A percentile compares a stretch with the other conserved stretches of the same genome.
phyloP scores from a whole-genome alignment of 352 stramenopile species.

The Phytopythium vexans region DNA sequence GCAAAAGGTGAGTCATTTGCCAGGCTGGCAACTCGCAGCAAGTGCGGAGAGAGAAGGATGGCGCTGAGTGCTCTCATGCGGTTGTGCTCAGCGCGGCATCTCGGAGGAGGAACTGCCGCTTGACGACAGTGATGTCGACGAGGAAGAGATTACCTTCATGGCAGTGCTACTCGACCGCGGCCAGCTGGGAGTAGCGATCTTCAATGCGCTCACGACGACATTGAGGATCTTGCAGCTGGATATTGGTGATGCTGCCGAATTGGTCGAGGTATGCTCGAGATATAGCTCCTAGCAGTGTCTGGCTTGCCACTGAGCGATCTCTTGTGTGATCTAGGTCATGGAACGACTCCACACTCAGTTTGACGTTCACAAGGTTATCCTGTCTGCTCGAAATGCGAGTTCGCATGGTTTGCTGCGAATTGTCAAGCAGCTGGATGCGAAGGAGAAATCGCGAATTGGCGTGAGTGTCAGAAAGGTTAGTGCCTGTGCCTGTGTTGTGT shows the following conservation, averaged over 20 bases:
- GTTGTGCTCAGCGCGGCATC: neutral
- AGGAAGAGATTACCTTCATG: slow-evolving; percentile 68
- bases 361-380: slow-evolving; percentile 55
- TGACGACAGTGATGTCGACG: slow-evolving; percentile 28
- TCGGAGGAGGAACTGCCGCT: slow-evolving; percentile 4
- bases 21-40: no score
- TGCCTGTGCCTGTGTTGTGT: neutral
- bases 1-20: no score
- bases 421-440: slow-evolving; percentile 57
- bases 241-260: slow-evolving; percentile 30
- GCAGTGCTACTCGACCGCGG: slow-evolving; percentile 64
- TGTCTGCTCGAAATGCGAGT: slow-evolving; percentile 69
- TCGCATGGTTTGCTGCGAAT: slow-evolving; percentile 59
- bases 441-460: slow-evolving; percentile 35
- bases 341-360: slow-evolving; percentile 71
- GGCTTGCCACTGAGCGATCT: neutral
- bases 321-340: slow-evolving; percentile 27
- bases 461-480: slow-evolving; percentile 69
- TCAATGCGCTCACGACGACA: slow-evolving; percentile 59
- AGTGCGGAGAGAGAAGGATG: neutral
- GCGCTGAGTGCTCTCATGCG: neutral
- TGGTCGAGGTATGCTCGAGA: slow-evolving; percentile 36
- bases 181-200: slow-evolving; percentile 71
- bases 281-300: neutral
- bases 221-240: slow-evolving; percentile 61